phyloP scores from a whole-genome alignment of 1,284 basidiomycete species.

The Fomitopsis betulina region DNA sequence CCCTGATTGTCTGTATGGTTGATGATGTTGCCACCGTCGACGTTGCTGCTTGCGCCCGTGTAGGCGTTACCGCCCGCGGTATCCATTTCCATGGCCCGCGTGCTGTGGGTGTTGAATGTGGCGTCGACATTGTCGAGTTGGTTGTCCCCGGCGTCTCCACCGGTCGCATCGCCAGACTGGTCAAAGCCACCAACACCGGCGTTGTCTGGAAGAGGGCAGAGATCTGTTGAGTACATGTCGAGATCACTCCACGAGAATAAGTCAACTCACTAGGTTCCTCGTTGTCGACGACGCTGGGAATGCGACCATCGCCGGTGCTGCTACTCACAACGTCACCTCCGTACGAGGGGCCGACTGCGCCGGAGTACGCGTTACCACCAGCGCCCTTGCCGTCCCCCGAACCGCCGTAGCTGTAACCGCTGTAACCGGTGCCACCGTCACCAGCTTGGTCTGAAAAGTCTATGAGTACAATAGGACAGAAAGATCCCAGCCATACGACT shows the following conservation, averaged over 20 bases:
- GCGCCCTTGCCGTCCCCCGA: slow-evolving; percentile 13
- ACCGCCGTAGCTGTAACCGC: slow-evolving; percentile 17
- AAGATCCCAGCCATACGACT: background rate
- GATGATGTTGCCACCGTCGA: slow-evolving; percentile 4
- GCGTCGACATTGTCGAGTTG: slow-evolving; percentile 2
- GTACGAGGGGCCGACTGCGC: slow-evolving; percentile 18
- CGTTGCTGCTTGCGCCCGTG: slow-evolving; percentile 18
- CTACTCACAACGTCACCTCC: slow-evolving; percentile 18
- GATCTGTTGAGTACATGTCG: background rate
- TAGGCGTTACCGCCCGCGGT: slow-evolving; percentile 20
- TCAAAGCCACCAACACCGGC: slow-evolving; percentile 21
- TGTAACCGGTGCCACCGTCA: slow-evolving; percentile 12
- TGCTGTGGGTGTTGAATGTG: slow-evolving; percentile 10
- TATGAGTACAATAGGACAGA: background rate
- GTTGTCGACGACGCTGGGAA: slow-evolving; percentile 6
- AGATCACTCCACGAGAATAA: background rate
- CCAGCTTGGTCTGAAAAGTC: slow-evolving; percentile 13
- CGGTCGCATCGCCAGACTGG: slow-evolving; percentile 21
- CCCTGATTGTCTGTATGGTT: slow-evolving; percentile 11
- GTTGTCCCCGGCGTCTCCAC: slow-evolving; percentile 18
- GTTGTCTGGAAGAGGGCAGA: slow-evolving; percentile 12
- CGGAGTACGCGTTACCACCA: slow-evolving; percentile 26
- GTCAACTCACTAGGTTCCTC: slow-evolving; percentile 15
- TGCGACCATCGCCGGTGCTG: slow-evolving; percentile 12
- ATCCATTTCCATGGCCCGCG: slow-evolving; percentile 11